Evolutionary conservation across 2,329 filamentous ascomycete species (phyloP).

Genomic region (Nothophaeocryptopus gaeumannii): DNA sequence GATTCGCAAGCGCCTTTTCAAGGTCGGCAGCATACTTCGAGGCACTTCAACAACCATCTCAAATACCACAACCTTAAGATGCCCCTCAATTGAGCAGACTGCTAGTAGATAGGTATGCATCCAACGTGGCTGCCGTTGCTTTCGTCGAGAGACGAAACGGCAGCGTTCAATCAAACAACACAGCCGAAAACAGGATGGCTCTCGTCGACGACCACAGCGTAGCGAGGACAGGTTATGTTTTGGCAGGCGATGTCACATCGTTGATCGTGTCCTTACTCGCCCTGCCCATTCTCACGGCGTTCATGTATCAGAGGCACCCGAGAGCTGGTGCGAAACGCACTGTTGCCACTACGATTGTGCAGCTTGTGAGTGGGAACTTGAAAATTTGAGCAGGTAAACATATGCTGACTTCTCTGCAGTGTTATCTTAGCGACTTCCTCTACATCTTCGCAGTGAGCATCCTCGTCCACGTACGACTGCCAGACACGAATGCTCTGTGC

Average conservation of each 20-base stretch:
- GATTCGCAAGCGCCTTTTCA: no score
- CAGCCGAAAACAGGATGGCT: slow-evolving; percentile 4
- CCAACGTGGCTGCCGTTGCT: no score
- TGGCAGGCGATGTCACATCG: slow-evolving; percentile 12
- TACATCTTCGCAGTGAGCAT: slow-evolving; percentile 7
- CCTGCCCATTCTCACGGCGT: slow-evolving; percentile 13
- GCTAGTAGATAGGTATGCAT: no score
- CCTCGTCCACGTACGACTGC: slow-evolving; percentile 7
- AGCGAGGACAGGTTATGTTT: slow-evolving; percentile 9
- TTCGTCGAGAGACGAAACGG: no score
- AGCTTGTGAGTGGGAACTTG: neutral
- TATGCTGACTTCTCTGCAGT: slow-evolving; percentile 2
- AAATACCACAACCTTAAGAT: no score
- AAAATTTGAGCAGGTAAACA: neutral
- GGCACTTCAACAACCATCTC: no score
- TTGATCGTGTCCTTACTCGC: slow-evolving; percentile 10
- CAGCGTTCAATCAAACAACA: no score
- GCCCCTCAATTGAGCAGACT: no score
- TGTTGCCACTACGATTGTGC: neutral
- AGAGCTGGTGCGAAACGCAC: neutral
- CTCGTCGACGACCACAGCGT: slow-evolving; percentile 13
- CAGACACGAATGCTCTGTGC: slow-evolving; percentile 1
- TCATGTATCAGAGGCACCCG: slow-evolving; percentile 5
- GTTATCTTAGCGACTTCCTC: slow-evolving; percentile 5
- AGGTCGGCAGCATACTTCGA: no score